Evolutionary conservation across 2,329 filamentous ascomycete species (phyloP).

Genomic region (Trichoderma hamatum): DNA sequence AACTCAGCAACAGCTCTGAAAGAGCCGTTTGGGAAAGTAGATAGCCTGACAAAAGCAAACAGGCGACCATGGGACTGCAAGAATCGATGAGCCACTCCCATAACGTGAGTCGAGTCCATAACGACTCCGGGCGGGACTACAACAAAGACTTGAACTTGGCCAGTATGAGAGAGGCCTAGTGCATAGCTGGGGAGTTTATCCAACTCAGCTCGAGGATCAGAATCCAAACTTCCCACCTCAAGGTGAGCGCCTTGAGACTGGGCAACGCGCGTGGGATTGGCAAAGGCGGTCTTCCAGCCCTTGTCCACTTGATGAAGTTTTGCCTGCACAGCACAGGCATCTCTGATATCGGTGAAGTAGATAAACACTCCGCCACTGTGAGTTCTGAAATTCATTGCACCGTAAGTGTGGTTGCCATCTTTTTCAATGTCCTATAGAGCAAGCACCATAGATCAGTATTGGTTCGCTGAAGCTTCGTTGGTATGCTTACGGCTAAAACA

Average conservation of each 20-base stretch:
- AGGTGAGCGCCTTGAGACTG: constrained; percentile 3
- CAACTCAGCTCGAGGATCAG: background rate
- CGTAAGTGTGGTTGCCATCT: constrained; percentile 42
- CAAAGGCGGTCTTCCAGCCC: constrained; percentile 47
- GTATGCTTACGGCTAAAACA: constrained; percentile 49
- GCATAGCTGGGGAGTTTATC: background rate
- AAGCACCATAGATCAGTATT: constrained; percentile 25
- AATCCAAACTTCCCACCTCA: background rate
- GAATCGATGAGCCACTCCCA: constrained; percentile 39
- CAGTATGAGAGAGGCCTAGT: constrained; percentile 28
- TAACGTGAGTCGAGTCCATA: constrained; percentile 40
- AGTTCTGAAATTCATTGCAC: constrained; percentile 43
- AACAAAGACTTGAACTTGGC: constrained; percentile 39
- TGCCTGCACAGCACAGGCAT: constrained; percentile 55
- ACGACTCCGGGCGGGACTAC: constrained; percentile 29
- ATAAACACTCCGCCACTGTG: constrained; percentile 52
- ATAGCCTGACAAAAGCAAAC: constrained; percentile 53
- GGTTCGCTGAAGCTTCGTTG: background rate
- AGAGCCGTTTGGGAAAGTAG: constrained; percentile 46
- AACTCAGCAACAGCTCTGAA: constrained; percentile 58
- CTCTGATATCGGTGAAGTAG: constrained; percentile 63
- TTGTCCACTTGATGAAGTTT: constrained; percentile 49
- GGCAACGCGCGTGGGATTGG: background rate
- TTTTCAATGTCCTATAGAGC: constrained; percentile 45
- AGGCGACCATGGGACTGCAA: constrained; percentile 55